These are phyloP conservation scores for Astraeus odoratus DNA, from an alignment of 768 basidiomycete genomes.

Conservation along the genomic window DNA sequence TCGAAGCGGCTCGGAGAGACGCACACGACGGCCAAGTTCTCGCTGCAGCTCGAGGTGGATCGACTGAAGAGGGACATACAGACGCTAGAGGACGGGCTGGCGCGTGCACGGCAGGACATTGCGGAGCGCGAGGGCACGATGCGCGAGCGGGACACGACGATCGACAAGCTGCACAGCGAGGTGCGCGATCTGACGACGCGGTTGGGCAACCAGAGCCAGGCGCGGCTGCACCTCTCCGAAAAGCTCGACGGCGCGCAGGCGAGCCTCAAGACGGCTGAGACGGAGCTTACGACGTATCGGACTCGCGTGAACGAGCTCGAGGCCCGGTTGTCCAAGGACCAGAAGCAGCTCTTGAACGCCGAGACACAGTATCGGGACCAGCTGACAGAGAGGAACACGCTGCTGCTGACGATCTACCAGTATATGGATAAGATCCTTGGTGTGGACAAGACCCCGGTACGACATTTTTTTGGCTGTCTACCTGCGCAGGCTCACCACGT, in stretches of 20 bases:
- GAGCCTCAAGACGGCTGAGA: conserved; percentile 57
- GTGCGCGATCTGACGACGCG: conserved; percentile 75
- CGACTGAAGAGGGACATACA: conserved; percentile 79
- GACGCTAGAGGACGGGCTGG: conserved; percentile 71
- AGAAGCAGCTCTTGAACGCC: conserved; percentile 58
- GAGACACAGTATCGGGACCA: conserved; percentile 88
- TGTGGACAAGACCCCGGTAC: conserved; percentile 76
- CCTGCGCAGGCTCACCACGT: neutral
- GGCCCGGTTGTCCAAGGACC: conserved; percentile 73
- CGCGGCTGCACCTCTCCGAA: conserved; percentile 78
- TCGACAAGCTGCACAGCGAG: conserved; percentile 74
- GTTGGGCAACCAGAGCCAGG: conserved; percentile 81
- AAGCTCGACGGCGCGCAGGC: conserved; percentile 74
- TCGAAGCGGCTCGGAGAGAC: conserved; percentile 77
- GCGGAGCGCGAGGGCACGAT: conserved; percentile 56
- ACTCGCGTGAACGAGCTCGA: conserved; percentile 70
- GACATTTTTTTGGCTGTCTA: conserved; percentile 22
- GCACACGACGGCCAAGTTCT: conserved; percentile 76
- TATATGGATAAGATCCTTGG: conserved; percentile 93
- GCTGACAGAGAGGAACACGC: conserved; percentile 85
- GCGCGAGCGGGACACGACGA: conserved; percentile 61
- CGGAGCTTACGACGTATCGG: conserved; percentile 54
- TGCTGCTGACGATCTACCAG: conserved; percentile 88
- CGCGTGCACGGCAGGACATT: conserved; percentile 62
- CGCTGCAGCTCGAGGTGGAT: conserved; percentile 86